Percentiles rank a stretch among this genome's conserved stretches.
Evolutionary conservation across 2,329 filamentous ascomycete species (phyloP).

Genomic region (Alternaria sp.): DNA sequence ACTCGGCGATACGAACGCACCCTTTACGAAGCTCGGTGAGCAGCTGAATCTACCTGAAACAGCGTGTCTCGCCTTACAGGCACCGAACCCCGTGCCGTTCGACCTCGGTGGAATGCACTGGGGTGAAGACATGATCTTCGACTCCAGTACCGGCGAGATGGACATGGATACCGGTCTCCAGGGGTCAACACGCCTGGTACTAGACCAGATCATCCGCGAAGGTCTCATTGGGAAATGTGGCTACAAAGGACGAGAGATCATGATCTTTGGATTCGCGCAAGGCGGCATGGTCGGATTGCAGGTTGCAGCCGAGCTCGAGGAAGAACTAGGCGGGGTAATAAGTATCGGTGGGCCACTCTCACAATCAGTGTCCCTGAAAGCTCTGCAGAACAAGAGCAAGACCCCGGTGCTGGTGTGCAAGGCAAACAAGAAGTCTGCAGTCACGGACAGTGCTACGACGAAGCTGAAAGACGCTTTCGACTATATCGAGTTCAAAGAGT

Average conservation of each 20-base stretch:
- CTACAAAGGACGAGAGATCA: slow-evolving; percentile 59
- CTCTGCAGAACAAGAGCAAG: slow-evolving; percentile 60
- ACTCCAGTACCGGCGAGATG: slow-evolving; percentile 60
- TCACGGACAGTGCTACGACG: slow-evolving; percentile 71
- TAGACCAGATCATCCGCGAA: slow-evolving; percentile 55
- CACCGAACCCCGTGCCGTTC: slow-evolving; percentile 72
- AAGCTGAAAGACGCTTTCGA: slow-evolving; percentile 71
- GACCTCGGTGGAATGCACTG: slow-evolving; percentile 71
- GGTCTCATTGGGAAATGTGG: slow-evolving; percentile 59
- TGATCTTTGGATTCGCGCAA: slow-evolving; percentile 65
- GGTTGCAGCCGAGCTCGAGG: slow-evolving; percentile 48
- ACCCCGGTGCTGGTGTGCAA: slow-evolving; percentile 72
- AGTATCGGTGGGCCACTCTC: slow-evolving; percentile 70
- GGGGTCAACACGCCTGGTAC: slow-evolving; percentile 52
- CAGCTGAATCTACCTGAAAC: slow-evolving; percentile 79
- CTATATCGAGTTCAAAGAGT: slow-evolving; percentile 50
- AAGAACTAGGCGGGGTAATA: slow-evolving; percentile 66
- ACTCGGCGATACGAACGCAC: slow-evolving; percentile 75
- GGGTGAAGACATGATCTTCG: slow-evolving; percentile 67
- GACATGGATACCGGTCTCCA: slow-evolving; percentile 64
- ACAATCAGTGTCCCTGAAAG: slow-evolving; percentile 36
- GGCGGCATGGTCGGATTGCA: slow-evolving; percentile 64
- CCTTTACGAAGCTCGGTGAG: slow-evolving; percentile 74
- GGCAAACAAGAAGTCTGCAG: slow-evolving; percentile 59
- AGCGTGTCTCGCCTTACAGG: slow-evolving; percentile 76